phyloP scores from a whole-genome alignment of 1,139 yeast genomes.

The Hansenula anomala region DNA sequence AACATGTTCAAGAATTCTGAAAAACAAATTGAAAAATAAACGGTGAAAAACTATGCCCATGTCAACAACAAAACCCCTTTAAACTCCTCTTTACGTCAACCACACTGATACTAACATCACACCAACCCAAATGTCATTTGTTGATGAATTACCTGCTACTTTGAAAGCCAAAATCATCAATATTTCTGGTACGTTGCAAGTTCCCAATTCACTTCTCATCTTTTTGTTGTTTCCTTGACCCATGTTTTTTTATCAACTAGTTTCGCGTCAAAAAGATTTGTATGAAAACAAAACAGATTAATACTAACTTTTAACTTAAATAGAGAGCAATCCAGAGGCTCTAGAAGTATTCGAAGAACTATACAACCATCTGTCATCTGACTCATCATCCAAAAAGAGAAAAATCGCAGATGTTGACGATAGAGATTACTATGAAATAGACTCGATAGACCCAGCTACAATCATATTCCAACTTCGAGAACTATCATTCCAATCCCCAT shows the following conservation, averaged over 20 bases:
- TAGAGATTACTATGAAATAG: constrained; percentile 9
- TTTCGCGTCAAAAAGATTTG: constrained; percentile 1
- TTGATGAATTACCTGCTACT: constrained; percentile 15
- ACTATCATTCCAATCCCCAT: constrained; percentile 45
- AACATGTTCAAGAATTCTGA: background rate
- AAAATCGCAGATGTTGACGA: constrained; percentile 8
- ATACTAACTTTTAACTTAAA: background rate
- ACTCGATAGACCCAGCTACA: constrained; percentile 28
- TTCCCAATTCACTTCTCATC: too few relatives aligned
- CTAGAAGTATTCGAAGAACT: constrained; percentile 26
- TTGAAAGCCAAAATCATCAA: constrained; percentile 16
- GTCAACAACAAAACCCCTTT: background rate
- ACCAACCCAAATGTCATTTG: constrained; percentile 17
- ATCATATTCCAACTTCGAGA: constrained; percentile 41
- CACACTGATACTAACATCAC: background rate
- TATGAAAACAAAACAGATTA: background rate
- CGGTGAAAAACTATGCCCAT: background rate
- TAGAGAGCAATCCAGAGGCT: constrained; percentile 15
- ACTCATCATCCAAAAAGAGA: constrained; percentile 19
- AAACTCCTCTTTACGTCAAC: background rate
- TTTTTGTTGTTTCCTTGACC: too few relatives aligned
- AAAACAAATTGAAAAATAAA: background rate
- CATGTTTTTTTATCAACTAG: too few relatives aligned
- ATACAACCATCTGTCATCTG: constrained; percentile 19
- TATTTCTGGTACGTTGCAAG: constrained; percentile 13